Percentiles rank a stretch among this genome's conserved stretches.
These are phyloP conservation scores for Solanum boliviense DNA, from an alignment of 257 asterid genomes.

Conservation along the genomic window DNA sequence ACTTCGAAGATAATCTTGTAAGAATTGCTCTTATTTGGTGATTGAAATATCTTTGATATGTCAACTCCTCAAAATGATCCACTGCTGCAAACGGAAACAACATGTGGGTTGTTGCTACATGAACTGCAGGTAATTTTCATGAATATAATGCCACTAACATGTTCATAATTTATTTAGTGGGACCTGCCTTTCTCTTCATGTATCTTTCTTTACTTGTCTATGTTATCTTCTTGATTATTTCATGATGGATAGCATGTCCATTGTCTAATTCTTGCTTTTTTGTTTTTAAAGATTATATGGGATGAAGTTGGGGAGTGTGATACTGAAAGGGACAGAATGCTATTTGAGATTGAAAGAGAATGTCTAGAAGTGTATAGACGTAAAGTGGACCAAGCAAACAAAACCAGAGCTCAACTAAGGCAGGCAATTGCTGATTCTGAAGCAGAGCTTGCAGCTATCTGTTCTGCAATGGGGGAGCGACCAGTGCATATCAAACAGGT, in stretches of 20 bases:
- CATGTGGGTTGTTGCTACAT: slow-evolving; percentile 69
- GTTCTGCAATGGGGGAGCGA: slow-evolving; percentile 91
- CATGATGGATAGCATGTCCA: neutral
- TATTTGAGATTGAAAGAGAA: slow-evolving; percentile 83
- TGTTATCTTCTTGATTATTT: neutral
- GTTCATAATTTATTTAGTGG: neutral
- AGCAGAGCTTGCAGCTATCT: slow-evolving; percentile 86
- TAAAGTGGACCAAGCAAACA: slow-evolving; percentile 93
- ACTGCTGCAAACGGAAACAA: slow-evolving; percentile 51
- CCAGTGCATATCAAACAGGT: slow-evolving; percentile 59
- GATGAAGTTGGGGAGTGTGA: slow-evolving; percentile 96
- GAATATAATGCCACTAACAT: neutral
- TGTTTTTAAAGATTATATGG: slow-evolving; percentile 66
- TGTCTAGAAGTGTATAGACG: slow-evolving; percentile 90
- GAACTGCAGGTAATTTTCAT: slow-evolving; percentile 26
- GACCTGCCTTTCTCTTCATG: neutral
- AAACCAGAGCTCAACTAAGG: slow-evolving; percentile 80
- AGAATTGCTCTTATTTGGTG: neutral
- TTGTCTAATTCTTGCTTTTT: neutral
- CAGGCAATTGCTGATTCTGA: slow-evolving; percentile 99
- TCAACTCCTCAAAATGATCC: slow-evolving; percentile 26
- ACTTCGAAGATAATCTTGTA: neutral
- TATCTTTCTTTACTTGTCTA: neutral
- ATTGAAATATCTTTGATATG: slow-evolving; percentile 16
- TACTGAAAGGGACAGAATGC: slow-evolving; percentile 66